These are phyloP conservation scores for Sclerotiophoma versabilis DNA, from an alignment of 2,329 filamentous ascomycete genomes.

Conservation along the genomic window DNA sequence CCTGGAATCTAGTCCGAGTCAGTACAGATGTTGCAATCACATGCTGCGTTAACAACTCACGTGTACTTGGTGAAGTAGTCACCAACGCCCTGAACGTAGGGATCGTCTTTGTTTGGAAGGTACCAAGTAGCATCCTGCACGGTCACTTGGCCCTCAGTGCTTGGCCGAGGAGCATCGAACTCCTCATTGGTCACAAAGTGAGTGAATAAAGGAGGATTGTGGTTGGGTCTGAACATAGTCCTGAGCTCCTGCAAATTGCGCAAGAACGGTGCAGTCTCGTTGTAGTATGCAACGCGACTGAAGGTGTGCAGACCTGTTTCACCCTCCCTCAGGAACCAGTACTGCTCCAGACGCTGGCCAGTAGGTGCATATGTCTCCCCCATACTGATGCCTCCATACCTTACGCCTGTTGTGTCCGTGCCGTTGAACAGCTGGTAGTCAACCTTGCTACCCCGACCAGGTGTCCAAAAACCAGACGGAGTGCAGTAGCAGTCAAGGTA, in stretches of 20 bases:
- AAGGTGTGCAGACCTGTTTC: constrained; percentile 63
- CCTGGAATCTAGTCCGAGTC: constrained; percentile 53
- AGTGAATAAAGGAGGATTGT: constrained; percentile 41
- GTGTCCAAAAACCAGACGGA: constrained; percentile 60
- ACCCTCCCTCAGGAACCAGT: constrained; percentile 67
- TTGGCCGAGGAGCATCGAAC: constrained; percentile 62
- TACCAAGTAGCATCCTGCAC: constrained; percentile 71
- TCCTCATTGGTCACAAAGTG: constrained; percentile 64
- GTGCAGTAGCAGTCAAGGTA: constrained; percentile 37
- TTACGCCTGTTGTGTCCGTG: constrained; percentile 57
- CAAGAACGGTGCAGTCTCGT: constrained; percentile 62
- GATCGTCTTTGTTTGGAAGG: constrained; percentile 58
- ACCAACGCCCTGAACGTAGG: constrained; percentile 62
- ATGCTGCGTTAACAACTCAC: background rate
- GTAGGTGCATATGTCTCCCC: constrained; percentile 65
- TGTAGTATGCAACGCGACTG: constrained; percentile 65
- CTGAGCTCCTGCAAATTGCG: constrained; percentile 66
- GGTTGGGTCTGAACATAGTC: constrained; percentile 65
- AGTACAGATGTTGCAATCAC: background rate
- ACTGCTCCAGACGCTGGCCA: constrained; percentile 66
- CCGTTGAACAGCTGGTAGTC: constrained; percentile 50
- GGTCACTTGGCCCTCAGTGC: constrained; percentile 53
- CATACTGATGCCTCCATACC: constrained; percentile 67
- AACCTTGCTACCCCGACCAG: constrained; percentile 61
- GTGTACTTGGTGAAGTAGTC: constrained; percentile 73